Evolutionary conservation across 2,329 filamentous ascomycete species (phyloP).

Genomic region (Talaromyces piceae): DNA sequence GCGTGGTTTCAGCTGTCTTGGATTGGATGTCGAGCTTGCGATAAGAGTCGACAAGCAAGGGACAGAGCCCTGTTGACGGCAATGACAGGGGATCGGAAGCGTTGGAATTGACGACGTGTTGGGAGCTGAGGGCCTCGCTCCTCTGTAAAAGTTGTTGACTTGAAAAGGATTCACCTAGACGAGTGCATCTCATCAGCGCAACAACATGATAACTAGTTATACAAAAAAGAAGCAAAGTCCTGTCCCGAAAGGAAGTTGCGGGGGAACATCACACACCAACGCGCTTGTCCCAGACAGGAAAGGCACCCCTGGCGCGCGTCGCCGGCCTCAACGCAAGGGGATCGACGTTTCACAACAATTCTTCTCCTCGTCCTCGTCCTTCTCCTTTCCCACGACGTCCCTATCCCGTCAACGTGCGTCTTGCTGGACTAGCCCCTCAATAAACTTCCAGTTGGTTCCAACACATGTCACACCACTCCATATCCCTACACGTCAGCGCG

Average conservation of each 20-base stretch:
- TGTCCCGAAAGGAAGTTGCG: neutral
- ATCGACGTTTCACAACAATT: neutral
- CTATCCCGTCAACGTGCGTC: no score
- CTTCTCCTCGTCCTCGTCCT: neutral
- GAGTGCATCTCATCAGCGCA: neutral
- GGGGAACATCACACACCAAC: neutral
- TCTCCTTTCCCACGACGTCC: neutral
- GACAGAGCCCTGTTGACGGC: neutral
- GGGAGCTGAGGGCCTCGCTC: no score
- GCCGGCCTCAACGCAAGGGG: neutral
- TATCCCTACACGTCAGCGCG: neutral
- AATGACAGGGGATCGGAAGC: neutral
- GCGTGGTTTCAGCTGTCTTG: neutral
- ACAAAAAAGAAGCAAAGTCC: neutral
- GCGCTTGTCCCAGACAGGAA: neutral
- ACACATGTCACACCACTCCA: neutral
- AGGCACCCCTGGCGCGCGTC: neutral
- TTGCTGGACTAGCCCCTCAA: no score
- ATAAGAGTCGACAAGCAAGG: neutral
- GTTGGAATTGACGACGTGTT: neutral
- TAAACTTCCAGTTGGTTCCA: no score
- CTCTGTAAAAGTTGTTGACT: no score
- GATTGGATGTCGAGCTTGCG: neutral
- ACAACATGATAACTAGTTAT: no score
- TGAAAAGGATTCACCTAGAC: neutral